These are phyloP conservation scores for Raddia guianensis DNA, from an alignment of 176 grass and related monocot species.

Conservation along the genomic window DNA sequence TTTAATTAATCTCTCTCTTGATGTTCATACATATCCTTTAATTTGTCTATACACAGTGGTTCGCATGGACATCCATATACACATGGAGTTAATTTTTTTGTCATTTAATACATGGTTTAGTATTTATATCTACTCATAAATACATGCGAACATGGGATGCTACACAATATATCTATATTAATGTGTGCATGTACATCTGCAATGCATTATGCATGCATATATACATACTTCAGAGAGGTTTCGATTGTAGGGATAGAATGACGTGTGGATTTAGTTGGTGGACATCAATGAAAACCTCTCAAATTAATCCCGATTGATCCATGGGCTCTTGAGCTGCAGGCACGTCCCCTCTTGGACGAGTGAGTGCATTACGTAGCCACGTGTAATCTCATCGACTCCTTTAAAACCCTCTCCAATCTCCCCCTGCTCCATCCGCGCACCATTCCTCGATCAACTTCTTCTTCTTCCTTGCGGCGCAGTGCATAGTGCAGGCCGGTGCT, in stretches of 20 bases:
- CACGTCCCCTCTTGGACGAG: not conserved
- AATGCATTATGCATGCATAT: not conserved
- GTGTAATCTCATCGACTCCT: not conserved
- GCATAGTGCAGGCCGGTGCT: no score
- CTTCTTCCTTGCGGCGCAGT: not conserved
- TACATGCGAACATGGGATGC: no score
- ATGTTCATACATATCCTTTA: no score
- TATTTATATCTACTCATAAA: not conserved
- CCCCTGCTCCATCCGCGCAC: not conserved
- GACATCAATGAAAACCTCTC: not conserved
- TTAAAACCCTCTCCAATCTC: not conserved
- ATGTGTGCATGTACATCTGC: not conserved
- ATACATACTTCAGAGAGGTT: not conserved
- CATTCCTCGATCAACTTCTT: not conserved
- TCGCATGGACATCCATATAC: no score
- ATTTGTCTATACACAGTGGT: no score
- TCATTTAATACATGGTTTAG: no score
- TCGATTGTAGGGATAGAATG: not conserved
- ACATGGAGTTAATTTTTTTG: no score
- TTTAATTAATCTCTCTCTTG: no score
- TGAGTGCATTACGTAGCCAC: conserved; percentile 1
- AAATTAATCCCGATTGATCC: not conserved
- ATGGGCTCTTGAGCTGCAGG: not conserved
- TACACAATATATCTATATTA: no score
- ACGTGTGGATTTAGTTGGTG: not conserved